A percentile compares a stretch with the other conserved stretches of the same genome.
Evolutionary conservation across 768 basidiomycete genomes (phyloP).

Genomic region (Nidula microcarpa): DNA sequence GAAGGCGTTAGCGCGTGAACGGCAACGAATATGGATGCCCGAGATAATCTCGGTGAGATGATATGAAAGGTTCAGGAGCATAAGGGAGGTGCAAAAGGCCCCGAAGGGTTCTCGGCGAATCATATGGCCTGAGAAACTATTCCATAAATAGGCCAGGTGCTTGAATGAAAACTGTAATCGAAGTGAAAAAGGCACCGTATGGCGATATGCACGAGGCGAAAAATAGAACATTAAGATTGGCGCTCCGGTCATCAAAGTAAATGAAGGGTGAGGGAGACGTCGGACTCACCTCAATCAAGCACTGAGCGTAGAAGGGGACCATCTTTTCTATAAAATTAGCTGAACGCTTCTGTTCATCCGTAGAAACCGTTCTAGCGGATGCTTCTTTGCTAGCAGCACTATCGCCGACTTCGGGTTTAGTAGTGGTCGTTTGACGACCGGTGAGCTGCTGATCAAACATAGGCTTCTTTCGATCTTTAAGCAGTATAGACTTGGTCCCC

Average conservation of each 20-base stretch:
- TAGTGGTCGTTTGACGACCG: neutral
- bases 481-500: neutral
- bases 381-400: neutral
- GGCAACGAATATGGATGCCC: neutral
- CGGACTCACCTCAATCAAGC: slow-evolving; percentile 62
- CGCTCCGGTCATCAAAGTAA: neutral
- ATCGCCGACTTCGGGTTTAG: neutral
- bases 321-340: slow-evolving; percentile 48
- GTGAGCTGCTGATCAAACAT: slow-evolving; percentile 1
- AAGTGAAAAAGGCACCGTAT: neutral
- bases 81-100: neutral
- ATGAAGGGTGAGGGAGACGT: neutral
- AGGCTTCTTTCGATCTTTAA: neutral
- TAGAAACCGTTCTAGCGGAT: neutral
- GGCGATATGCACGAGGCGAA: neutral
- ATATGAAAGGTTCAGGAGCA: neutral
- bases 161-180: neutral
- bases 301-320: slow-evolving; percentile 71
- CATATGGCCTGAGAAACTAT: neutral
- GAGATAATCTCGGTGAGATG: neutral
- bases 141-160: neutral
- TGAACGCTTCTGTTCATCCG: slow-evolving; percentile 14
- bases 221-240: slow-evolving; percentile 2
- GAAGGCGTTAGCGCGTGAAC: neutral
- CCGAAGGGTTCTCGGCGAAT: neutral